Conservation (phyloP, 106 monocot genomes). For the Platanthera zijinensis region DNA sequence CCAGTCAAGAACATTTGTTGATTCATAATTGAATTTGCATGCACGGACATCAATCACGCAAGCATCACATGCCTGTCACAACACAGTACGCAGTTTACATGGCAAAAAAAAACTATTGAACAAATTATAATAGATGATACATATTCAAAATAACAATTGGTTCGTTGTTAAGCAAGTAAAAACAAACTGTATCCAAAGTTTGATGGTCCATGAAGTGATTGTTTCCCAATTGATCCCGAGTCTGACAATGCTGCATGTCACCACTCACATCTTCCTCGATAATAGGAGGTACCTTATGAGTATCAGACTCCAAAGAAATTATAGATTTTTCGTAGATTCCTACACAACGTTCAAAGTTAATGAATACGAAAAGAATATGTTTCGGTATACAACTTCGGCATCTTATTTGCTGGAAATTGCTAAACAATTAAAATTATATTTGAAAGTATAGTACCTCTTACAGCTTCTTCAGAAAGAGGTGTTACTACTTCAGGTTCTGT, state of each 20-base stretch:
- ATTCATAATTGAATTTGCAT: constrained; percentile 15
- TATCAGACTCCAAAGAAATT: constrained; percentile 13
- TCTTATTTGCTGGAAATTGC: not conserved
- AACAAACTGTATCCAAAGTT: constrained; percentile 19
- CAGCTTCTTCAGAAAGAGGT: constrained; percentile 8
- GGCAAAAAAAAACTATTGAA: not conserved
- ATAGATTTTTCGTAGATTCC: constrained; percentile 16
- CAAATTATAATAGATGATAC: not conserved
- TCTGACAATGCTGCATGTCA: constrained; percentile 5
- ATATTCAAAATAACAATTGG: not conserved
- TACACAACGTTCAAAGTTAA: constrained; percentile 18
- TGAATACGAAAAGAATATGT: not conserved
- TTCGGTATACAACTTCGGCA: not conserved
- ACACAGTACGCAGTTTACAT: not conserved
- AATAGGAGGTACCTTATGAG: constrained; percentile 1
- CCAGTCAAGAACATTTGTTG: constrained; percentile 10
- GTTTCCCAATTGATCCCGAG: constrained; percentile 8
- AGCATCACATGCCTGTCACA: not conserved
- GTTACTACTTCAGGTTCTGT: constrained; percentile 10
- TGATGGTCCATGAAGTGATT: constrained; percentile 9
- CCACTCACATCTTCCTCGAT: constrained; percentile 13
- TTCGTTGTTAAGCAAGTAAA: not conserved
- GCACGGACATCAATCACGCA: not conserved
- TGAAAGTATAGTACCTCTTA: constrained; percentile 17
- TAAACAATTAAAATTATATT: not conserved